Evolutionary conservation across 441 rosid genomes (phyloP).

Genomic region (Dalechampia spathulata): DNA sequence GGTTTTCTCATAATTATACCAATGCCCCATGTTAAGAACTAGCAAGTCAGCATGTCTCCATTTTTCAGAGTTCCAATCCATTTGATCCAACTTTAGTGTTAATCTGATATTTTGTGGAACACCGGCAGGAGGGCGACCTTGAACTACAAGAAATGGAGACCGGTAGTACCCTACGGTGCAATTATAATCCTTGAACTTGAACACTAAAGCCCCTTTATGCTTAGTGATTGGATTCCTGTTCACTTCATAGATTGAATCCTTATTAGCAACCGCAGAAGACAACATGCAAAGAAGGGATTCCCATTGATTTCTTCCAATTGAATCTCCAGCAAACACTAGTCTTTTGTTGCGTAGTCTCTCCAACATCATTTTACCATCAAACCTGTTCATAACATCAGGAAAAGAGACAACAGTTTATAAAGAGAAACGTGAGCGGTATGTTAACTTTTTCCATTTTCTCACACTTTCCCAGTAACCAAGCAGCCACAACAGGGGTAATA

Average conservation of each 20-base stretch:
- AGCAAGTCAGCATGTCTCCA: conserved; percentile 75
- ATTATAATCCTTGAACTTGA: conserved; percentile 73
- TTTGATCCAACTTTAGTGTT: conserved; percentile 66
- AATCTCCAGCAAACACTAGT: conserved; percentile 79
- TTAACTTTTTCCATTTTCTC: background rate
- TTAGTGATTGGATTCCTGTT: conserved; percentile 80
- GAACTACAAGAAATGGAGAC: conserved; percentile 80
- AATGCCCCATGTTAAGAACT: conserved; percentile 84
- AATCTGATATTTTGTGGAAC: conserved; percentile 43
- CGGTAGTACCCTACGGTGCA: conserved; percentile 89
- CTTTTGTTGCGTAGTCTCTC: conserved; percentile 66
- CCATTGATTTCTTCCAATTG: conserved; percentile 95
- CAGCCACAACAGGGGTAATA: background rate
- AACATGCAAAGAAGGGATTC: conserved; percentile 85
- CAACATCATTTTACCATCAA: conserved; percentile 66
- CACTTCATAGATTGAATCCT: conserved; percentile 67
- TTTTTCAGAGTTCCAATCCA: conserved; percentile 70
- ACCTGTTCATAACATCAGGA: conserved; percentile 31
- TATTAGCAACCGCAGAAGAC: conserved; percentile 55
- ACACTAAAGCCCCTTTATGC: conserved; percentile 86
- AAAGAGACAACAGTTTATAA: too few species aligned
- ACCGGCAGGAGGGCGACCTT: conserved; percentile 71
- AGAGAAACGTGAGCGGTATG: too few species aligned
- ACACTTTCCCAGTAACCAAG: conserved; percentile 11
- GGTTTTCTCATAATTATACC: conserved; percentile 98